Evolutionary conservation across 1,284 basidiomycete species (phyloP).

Genomic region (Cutaneotrichosporon sp.): DNA sequence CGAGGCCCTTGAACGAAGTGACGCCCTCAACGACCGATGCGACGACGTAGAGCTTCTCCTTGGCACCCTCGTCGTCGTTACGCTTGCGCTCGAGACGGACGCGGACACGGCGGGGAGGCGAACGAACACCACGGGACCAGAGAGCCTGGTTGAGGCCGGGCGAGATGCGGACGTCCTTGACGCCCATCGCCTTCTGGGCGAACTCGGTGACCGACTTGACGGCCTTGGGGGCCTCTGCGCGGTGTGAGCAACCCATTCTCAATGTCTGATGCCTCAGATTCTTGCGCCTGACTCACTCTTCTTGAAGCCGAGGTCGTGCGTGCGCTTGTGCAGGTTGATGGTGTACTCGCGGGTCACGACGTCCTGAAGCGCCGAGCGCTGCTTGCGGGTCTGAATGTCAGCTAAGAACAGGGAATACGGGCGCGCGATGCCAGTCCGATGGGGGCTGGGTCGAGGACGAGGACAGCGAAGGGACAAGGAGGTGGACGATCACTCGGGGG

Average conservation of each 20-base stretch:
- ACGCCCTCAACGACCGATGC: conserved; percentile 72
- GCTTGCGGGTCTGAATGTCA: conserved; percentile 64
- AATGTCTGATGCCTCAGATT: too few relatives aligned
- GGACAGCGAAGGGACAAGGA: not conserved
- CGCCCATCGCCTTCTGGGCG: conserved; percentile 89
- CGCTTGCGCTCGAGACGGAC: conserved; percentile 90
- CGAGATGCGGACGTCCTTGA: conserved; percentile 83
- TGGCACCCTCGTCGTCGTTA: conserved; percentile 92
- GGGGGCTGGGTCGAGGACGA: not conserved
- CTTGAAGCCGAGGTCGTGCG: conserved; percentile 86
- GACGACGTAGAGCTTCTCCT: conserved; percentile 94
- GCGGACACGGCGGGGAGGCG: conserved; percentile 80
- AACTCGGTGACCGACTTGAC: conserved; percentile 87
- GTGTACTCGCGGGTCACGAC: conserved; percentile 96
- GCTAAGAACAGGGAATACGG: not conserved
- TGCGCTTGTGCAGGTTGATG: conserved; percentile 89
- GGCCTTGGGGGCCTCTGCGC: conserved; percentile 69
- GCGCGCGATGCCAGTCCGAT: too few relatives aligned
- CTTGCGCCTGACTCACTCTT: conserved; percentile 55
- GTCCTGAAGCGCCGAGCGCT: conserved; percentile 87
- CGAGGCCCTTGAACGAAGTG: conserved; percentile 78
- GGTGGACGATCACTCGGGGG: too few relatives aligned
- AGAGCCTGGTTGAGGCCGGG: conserved; percentile 89
- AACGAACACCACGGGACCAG: conserved; percentile 78
- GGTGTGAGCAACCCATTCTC: too few relatives aligned